Evolutionary conservation across 208 protist genomes (phyloP).

Genomic region (Angomonas ambiguus): DNA sequence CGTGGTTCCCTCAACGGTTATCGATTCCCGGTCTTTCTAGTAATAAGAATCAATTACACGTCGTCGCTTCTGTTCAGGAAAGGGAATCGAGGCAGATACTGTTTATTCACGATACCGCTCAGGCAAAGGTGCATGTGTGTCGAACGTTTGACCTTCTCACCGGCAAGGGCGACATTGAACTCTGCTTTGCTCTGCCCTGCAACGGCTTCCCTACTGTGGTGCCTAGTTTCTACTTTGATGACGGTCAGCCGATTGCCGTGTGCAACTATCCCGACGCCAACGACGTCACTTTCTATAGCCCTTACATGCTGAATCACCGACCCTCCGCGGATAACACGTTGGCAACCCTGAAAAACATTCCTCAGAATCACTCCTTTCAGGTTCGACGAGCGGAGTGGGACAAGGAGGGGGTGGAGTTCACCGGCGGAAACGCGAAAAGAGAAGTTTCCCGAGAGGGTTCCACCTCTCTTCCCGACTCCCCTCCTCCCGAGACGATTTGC

Average conservation of each 20-base stretch:
- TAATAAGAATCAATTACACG: slow-evolving; percentile 40
- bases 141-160: slow-evolving; percentile 46
- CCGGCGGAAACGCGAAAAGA: not conserved
- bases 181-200: slow-evolving; percentile 46
- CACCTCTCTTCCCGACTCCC: not conserved
- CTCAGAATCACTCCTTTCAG: not conserved
- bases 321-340: not conserved
- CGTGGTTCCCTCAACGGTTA: slow-evolving; percentile 64
- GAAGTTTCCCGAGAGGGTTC: not conserved
- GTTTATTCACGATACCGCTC: slow-evolving; percentile 59
- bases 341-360: slow-evolving; percentile 5
- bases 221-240: slow-evolving; percentile 38
- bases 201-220: slow-evolving; percentile 49
- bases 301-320: slow-evolving; percentile 19
- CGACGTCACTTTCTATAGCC: slow-evolving; percentile 51
- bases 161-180: slow-evolving; percentile 26
- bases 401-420: not conserved
- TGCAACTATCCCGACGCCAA: slow-evolving; percentile 56
- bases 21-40: slow-evolving; percentile 31
- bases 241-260: slow-evolving; percentile 57
- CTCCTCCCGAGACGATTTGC: not conserved
- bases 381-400: not conserved
- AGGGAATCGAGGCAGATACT: slow-evolving; percentile 23
- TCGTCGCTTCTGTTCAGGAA: slow-evolving; percentile 41
- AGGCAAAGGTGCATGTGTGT: slow-evolving; percentile 30